Evolutionary conservation across 345 rosid species (phyloP).

Genomic region (Citrus sinensis): DVS_A1.0 CM039161.1:1836501-1837000

Average conservation of each 20-base stretch:
- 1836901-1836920: neutral
- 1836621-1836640: neutral
- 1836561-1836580: conserved; percentile 99
- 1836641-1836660: neutral
- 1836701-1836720: neutral
- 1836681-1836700: neutral
- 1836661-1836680: neutral
- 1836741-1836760: neutral
- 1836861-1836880: neutral
- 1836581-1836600: conserved; percentile 42
- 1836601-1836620: neutral
- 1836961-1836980: neutral
- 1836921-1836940: neutral
- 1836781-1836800: neutral
- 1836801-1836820: neutral
- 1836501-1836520: conserved; percentile 95
- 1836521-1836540: conserved; percentile 90
- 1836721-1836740: neutral
- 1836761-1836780: neutral
- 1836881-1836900: neutral
- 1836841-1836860: neutral
- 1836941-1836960: neutral
- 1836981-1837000: neutral
- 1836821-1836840: neutral
- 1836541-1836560: conserved; percentile 97